A percentile compares a stretch with the other conserved stretches of the same genome.
phyloP scores from a whole-genome alignment of 202 grass and related monocot genomes.

The Dendrocalamus latiflorus region DNA sequence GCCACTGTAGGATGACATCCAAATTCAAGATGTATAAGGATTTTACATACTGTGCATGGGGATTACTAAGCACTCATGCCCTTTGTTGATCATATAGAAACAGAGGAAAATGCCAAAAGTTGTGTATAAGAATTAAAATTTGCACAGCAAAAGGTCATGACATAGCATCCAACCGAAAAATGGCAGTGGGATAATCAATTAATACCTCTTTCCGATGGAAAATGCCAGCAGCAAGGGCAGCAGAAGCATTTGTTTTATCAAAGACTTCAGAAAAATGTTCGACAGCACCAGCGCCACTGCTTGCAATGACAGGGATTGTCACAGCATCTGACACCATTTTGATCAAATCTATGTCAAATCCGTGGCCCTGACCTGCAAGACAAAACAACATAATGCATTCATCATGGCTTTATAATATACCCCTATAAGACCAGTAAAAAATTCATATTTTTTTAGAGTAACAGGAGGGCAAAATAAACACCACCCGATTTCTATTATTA shows the following conservation, averaged over 20 bases:
- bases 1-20: no score
- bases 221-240: conserved; percentile 94
- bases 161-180: conserved; percentile 3
- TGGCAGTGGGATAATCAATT: not conserved
- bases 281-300: conserved; percentile 71
- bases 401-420: not conserved
- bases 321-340: no score
- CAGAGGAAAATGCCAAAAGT: not conserved
- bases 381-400: conserved; percentile 14
- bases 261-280: conserved; percentile 93
- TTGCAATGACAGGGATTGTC: no score
- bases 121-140: not conserved
- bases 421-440: not conserved
- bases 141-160: not conserved
- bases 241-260: conserved; percentile 84
- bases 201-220: conserved; percentile 93
- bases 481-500: no score
- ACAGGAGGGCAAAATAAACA: no score
- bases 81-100: not conserved
- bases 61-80: not conserved
- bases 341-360: conserved; percentile 95
- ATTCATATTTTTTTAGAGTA: no score
- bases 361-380: conserved; percentile 78
- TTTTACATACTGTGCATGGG: not conserved
- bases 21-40: not conserved